Evolutionary conservation across 108 stramenopile species (phyloP).

Genomic region (Pseudonitzschia multiseries): DNA sequence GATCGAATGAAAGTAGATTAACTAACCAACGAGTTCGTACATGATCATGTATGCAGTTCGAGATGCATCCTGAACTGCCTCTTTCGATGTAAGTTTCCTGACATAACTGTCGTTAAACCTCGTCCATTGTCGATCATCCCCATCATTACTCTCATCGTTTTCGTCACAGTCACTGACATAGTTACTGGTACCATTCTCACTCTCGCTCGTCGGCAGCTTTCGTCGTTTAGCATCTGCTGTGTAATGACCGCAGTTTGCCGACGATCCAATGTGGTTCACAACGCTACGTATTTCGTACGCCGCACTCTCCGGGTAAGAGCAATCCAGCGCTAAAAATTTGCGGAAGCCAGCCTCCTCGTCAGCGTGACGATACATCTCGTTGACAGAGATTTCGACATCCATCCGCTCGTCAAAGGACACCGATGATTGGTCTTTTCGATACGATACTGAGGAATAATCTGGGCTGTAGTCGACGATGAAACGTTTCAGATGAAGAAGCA

Average conservation of each 20-base stretch:
- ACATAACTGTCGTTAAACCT: slow-evolving; percentile 62
- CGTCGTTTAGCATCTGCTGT: slow-evolving; percentile 49
- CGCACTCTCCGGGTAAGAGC: slow-evolving; percentile 2
- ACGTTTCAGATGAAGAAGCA: slow-evolving; percentile 63
- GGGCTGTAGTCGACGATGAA: slow-evolving; percentile 59
- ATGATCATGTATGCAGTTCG: slow-evolving; percentile 59
- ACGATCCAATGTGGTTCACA: slow-evolving; percentile 57
- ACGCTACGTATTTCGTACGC: slow-evolving; percentile 46
- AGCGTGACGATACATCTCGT: neutral
- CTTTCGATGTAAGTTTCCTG: slow-evolving; percentile 23
- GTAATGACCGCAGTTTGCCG: slow-evolving; percentile 57
- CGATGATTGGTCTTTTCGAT: slow-evolving; percentile 52
- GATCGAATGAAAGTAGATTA: too few species aligned
- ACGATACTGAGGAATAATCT: slow-evolving; percentile 45
- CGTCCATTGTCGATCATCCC: slow-evolving; percentile 34
- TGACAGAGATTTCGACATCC: slow-evolving; percentile 9
- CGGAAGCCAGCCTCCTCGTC: slow-evolving; percentile 18
- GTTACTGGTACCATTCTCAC: neutral
- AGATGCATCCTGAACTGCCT: slow-evolving; percentile 31
- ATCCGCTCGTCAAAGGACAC: slow-evolving; percentile 41
- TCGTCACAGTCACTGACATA: neutral
- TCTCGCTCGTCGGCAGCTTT: neutral
- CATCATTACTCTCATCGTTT: neutral
- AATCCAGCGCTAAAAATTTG: slow-evolving; percentile 38
- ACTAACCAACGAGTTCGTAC: slow-evolving; percentile 32